Base-by-base conservation (phyloP, 2,329 filamentous ascomycete genomes). In the Arthrobotrys megalospora region DNA sequence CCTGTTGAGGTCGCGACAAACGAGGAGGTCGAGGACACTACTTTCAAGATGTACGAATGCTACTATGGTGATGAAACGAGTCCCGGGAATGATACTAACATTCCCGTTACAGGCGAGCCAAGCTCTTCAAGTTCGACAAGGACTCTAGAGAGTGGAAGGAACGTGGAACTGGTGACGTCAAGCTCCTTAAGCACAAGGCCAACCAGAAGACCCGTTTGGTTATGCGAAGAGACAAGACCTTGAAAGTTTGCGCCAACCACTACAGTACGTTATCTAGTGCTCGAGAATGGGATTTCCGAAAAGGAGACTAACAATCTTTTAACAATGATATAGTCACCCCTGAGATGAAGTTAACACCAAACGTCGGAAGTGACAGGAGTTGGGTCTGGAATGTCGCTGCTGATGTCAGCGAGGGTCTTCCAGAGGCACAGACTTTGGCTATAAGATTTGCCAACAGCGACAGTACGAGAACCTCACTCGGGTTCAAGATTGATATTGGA, bases 231-330 rank as follows among this genome's bases (percentile, higher is more conserved):
- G 96, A 99, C 89, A 98, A 98, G 93, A 99, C 96, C 79, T 91
- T 98, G 87, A 99, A 99, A 90, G 96, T 99, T 86, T 99, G 96
- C 91, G 96, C 96, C 85, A 99, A 99, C 89, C 96, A 99, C 89
- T 99, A 99, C 87, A 91, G 94, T 97, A 91, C 83, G 92, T 60
- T 41, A 19, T 52, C 32, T 4, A 53, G 24, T 1, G 21, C 32
- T 21, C 41, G 36, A 38, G 0, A 28, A 41, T 41, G 19, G 11
- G 5, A 38, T 12, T 19, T n/a, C 6, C 48, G 32, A 41, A 6
- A 63, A 45, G 36, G 69, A 24, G 34, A 62, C 38, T 58, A 28
- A 50, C 41, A 52, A n/a, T n/a, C 47, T 82, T 64, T 80, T 84
- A 66, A 83, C 77, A 12, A 5, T 34, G 14, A 19, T 34, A 68